Evolutionary conservation across 441 rosid species (phyloP), one percentile per base, ranked within the genome.

Genomic region (Geranium incanum): DNA sequence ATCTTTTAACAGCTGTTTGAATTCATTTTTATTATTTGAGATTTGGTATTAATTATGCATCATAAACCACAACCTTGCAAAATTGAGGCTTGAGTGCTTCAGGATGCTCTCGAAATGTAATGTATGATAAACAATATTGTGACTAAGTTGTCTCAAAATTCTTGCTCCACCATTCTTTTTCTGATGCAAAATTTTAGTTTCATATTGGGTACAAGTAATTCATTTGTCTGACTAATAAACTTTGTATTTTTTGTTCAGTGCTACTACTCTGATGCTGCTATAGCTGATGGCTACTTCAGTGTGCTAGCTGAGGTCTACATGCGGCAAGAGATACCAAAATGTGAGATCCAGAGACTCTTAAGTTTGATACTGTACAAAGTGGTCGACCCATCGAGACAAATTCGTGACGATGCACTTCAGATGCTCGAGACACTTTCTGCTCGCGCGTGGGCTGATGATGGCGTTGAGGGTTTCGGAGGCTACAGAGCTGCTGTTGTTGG

Each of bases 401-500:
- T 95, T 65, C 98, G 97, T 77, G 99, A 95, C 80, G 99, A 95
- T 81, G 99, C 98, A 43, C 96, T 93, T 81, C 99, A 91, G 86
- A 95, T 95, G 99, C 97, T 95, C 55, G 98, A 93, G 89, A 95
- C 97, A 70, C 99, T 95, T 78, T 91, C 99, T 73, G 86, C 83
- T 57, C 98, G 96, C 12, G 97, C 89, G 75, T 95, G 99, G 98
- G 96, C 99, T 69, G 99, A 90, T 75, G 95, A 87, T 82, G 97
- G 97, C 55, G 67, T 81, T 67, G 99, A 92, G 81, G 88, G 89
- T 36, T 87, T 95, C 15, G 97, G 97, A 75, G 83, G 94, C 81
- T 93, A 95, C 85, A 87, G 91, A 82, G 99, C 98, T 82, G 97
- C 98, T 79, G 98, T 93, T 78, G 98, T 95, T 66, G 99, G 99